Evolutionary conservation across 2,329 filamentous ascomycete species (phyloP).

Genomic region (Fusarium verticillioides): DNA sequence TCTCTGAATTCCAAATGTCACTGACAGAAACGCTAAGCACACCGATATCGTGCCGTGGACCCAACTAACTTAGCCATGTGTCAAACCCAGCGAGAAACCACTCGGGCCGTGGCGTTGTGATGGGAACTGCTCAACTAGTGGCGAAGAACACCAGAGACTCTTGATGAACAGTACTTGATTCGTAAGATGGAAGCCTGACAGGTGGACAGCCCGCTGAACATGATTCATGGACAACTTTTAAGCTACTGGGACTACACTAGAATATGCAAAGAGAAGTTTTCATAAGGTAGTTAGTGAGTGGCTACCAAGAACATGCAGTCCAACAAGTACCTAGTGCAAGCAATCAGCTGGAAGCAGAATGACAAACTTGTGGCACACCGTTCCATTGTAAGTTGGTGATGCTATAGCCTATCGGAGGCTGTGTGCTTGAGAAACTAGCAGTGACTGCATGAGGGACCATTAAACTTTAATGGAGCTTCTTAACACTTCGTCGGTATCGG

Average conservation of each 20-base stretch:
- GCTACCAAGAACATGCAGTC: neutral
- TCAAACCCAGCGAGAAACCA: neutral
- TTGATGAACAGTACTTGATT: neutral
- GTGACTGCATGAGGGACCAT: neutral
- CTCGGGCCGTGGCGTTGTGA: constrained; percentile 5
- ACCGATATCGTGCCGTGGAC: constrained; percentile 3
- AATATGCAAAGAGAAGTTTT: neutral
- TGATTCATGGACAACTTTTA: constrained; percentile 1
- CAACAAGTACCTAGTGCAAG: neutral
- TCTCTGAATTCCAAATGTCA: neutral
- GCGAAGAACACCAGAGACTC: neutral
- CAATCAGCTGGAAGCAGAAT: neutral
- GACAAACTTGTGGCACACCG: neutral
- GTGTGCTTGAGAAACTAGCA: constrained; percentile 1
- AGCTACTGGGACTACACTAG: neutral
- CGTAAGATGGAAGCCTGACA: neutral
- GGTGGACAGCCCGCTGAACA: constrained; percentile 1
- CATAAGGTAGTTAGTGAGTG: neutral
- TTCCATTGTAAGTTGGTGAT: neutral
- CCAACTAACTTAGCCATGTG: neutral
- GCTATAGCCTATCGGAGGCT: neutral
- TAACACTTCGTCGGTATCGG: neutral
- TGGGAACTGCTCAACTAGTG: neutral
- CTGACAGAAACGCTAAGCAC: constrained; percentile 7
- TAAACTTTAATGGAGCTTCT: neutral